A percentile compares a stretch with the other conserved stretches of the same genome.
Conservation (phyloP, 73 alveolate species). For the Paramecium pentaurelia region DNA sequence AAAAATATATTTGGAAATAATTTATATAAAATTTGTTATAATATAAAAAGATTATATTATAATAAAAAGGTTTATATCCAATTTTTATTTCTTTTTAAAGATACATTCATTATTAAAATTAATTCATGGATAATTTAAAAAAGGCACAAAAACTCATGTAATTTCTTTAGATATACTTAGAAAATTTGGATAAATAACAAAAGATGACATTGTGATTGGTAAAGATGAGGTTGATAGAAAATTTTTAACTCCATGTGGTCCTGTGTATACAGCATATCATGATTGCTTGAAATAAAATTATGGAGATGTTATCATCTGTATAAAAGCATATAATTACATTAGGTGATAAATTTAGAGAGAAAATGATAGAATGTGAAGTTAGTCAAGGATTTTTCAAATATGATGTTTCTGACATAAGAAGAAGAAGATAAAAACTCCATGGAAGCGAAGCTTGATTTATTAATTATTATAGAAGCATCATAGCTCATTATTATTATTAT, state of each 20-base stretch:
- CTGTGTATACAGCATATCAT: neutral
- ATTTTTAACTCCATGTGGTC: conserved; percentile 30
- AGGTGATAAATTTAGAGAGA: conserved; percentile 22
- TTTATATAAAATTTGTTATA: neutral
- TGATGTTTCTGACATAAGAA: conserved; percentile 31
- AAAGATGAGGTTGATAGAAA: conserved; percentile 44
- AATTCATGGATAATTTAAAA: conserved; percentile 21
- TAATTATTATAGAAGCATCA: neutral
- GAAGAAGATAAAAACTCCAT: conserved; percentile 2
- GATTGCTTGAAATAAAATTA: neutral
- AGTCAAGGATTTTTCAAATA: conserved; percentile 1
- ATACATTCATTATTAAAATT: conserved; percentile 7
- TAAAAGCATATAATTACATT: neutral
- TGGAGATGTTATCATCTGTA: neutral
- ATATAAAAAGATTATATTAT: neutral
- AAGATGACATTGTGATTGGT: conserved; percentile 41
- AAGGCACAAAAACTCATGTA: conserved; percentile 45
- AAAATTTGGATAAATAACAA: conserved; percentile 25
- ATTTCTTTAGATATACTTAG: neutral
- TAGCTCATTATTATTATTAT: neutral
- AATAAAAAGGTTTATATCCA: neutral
- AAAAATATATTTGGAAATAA: neutral
- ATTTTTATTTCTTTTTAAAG: conserved; percentile 24
- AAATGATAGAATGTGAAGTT: conserved; percentile 13
- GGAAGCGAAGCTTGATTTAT: conserved; percentile 11